Conservation (phyloP, 2,329 filamentous ascomycete genomes). For the Cucurbitaria berberidis region DNA sequence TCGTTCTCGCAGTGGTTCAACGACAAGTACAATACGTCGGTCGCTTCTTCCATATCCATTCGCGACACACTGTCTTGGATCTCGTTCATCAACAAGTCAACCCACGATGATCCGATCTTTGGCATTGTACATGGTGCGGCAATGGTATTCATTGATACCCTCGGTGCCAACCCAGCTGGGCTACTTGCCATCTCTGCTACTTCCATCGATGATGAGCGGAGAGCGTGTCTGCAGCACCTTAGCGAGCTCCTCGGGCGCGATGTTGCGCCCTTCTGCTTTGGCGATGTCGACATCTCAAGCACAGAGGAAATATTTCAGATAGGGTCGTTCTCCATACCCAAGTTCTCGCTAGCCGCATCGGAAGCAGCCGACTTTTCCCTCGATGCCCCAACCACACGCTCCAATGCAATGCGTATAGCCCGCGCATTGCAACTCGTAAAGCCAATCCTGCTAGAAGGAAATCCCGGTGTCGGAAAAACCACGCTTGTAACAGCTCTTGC, state of each 20-base stretch:
- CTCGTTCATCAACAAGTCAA: conserved; percentile 80
- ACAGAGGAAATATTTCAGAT: conserved; percentile 65
- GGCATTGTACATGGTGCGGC: conserved; percentile 82
- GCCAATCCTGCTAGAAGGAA: conserved; percentile 92
- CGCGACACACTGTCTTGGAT: conserved; percentile 94
- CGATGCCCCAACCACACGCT: conserved; percentile 84
- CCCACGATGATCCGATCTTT: conserved; percentile 56
- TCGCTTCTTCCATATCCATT: conserved; percentile 81
- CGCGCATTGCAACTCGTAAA: conserved; percentile 88
- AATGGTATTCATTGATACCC: conserved; percentile 93
- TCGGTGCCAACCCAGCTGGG: conserved; percentile 93
- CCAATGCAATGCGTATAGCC: conserved; percentile 89
- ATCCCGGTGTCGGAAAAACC: conserved; percentile 97
- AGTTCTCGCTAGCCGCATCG: conserved; percentile 51
- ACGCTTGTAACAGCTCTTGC: conserved; percentile 88
- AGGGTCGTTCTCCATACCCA: conserved; percentile 74
- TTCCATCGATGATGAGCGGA: conserved; percentile 73
- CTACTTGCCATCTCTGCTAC: conserved; percentile 75
- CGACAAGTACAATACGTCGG: conserved; percentile 74
- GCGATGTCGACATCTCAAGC: conserved; percentile 64
- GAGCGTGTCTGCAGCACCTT: conserved; percentile 75
- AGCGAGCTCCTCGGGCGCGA: conserved; percentile 69
- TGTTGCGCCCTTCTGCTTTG: conserved; percentile 69
- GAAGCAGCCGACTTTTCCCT: conserved; percentile 74
- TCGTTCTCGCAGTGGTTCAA: conserved; percentile 95